Evolutionary conservation across 306 rosid species (phyloP).

Genomic region (Pueraria montana): DNA sequence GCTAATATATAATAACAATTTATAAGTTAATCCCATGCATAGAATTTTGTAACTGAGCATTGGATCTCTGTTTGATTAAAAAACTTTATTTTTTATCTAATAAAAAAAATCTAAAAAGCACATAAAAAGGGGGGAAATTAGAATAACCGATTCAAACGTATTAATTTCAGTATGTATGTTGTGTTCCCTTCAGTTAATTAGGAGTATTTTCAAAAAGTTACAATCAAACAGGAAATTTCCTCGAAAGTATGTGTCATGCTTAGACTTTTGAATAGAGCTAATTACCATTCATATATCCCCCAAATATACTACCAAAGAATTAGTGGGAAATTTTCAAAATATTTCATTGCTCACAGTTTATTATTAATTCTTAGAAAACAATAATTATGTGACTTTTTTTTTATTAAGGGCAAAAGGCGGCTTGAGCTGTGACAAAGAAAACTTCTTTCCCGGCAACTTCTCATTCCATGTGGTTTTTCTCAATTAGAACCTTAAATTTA

Average conservation of each 20-base stretch:
- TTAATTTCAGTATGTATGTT: background rate
- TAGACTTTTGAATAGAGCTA: background rate
- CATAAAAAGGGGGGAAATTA: too few relatives aligned
- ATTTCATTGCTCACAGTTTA: background rate
- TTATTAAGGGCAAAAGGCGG: background rate
- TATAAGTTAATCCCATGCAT: too few relatives aligned
- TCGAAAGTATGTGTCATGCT: background rate
- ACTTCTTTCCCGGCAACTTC: conserved; percentile 12
- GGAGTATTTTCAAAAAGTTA: background rate
- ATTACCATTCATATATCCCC: background rate
- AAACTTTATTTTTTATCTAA: too few relatives aligned
- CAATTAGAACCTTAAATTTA: background rate
- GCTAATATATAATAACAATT: too few relatives aligned
- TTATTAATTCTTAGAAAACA: background rate
- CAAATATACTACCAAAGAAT: background rate
- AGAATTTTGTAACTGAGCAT: too few relatives aligned
- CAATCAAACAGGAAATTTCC: background rate
- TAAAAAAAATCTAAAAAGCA: too few relatives aligned
- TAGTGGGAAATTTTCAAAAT: background rate
- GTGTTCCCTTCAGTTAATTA: background rate
- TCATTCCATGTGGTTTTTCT: conserved; percentile 7
- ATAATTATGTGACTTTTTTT: background rate
- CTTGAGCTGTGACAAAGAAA: background rate
- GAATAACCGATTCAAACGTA: too few relatives aligned
- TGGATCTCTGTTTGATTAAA: too few relatives aligned